Percentiles rank a stretch among this genome's conserved stretches.
Conservation (phyloP, 306 rosid genomes). For the Rosa multiflora region DNA sequence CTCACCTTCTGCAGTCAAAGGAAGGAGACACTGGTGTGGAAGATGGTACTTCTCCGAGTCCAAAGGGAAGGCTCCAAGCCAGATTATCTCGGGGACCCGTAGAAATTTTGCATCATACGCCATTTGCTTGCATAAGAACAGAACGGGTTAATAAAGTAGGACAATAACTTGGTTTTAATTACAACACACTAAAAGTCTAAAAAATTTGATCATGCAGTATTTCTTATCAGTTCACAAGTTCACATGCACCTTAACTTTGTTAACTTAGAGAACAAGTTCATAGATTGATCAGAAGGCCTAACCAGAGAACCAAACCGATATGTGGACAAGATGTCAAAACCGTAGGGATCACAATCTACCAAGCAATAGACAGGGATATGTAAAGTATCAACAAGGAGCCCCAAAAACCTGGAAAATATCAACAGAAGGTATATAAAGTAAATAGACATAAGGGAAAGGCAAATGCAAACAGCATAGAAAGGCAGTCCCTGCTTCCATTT, state of each 20-base stretch:
- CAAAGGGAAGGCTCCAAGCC: conserved; percentile 93
- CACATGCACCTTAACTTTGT: conserved; percentile 10
- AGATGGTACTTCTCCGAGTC: conserved; percentile 67
- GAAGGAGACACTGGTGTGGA: conserved; percentile 82
- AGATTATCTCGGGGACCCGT: conserved; percentile 63
- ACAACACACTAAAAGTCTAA: neutral
- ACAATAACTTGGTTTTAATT: neutral
- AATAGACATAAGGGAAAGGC: neutral
- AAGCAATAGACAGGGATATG: conserved; percentile 70
- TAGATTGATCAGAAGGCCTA: conserved; percentile 32
- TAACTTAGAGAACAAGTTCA: conserved; percentile 23
- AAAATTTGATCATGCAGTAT: neutral
- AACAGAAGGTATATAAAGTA: neutral
- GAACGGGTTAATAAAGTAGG: neutral
- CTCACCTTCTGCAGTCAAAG: conserved; percentile 73
- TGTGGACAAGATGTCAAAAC: conserved; percentile 85
- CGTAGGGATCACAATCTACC: conserved; percentile 98
- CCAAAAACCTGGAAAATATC: conserved; percentile 68
- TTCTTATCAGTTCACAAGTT: conserved; percentile 7
- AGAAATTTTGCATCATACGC: conserved; percentile 82
- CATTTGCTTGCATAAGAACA: conserved; percentile 60
- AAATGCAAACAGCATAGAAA: neutral
- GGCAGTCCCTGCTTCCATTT: neutral
- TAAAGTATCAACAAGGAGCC: conserved; percentile 75
- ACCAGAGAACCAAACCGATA: conserved; percentile 96